Percentiles rank a stretch among this genome's conserved stretches.
These are phyloP conservation scores for Penicillium egyptiacum DNA, from an alignment of 495 filamentous ascomycete species.

Conservation along the genomic window DNA sequence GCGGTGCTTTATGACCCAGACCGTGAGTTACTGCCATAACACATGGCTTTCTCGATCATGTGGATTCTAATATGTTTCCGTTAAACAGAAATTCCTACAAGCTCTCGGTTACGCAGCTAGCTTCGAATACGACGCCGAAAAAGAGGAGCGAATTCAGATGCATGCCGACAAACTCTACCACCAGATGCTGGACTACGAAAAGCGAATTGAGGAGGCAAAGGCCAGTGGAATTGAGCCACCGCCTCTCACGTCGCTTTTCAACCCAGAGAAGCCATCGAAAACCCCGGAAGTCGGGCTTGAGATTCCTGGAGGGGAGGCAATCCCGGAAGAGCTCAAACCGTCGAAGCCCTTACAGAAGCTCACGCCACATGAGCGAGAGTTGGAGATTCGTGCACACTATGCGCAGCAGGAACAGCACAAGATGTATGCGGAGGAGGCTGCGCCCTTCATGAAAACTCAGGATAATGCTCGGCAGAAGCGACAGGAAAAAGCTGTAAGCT, in stretches of 20 bases:
- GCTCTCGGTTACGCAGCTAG: slow-evolving; percentile 83
- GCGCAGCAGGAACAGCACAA: slow-evolving; percentile 59
- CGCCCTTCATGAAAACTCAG: slow-evolving; percentile 56
- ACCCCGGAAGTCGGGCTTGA: slow-evolving; percentile 23
- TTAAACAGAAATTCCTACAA: slow-evolving; percentile 74
- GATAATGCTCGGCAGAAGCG: slow-evolving; percentile 57
- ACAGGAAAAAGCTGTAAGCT: slow-evolving; percentile 56
- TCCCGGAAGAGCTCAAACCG: slow-evolving; percentile 43
- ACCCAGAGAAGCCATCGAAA: slow-evolving; percentile 30
- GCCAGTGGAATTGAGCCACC: slow-evolving; percentile 52
- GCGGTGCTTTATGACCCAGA: slow-evolving; percentile 79
- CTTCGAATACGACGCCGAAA: slow-evolving; percentile 58
- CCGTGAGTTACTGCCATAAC: slow-evolving; percentile 48
- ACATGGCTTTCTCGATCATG: neutral
- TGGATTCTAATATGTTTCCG: slow-evolving; percentile 7
- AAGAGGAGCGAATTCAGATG: slow-evolving; percentile 92
- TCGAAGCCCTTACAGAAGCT: slow-evolving; percentile 58
- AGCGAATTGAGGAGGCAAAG: slow-evolving; percentile 63
- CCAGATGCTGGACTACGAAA: slow-evolving; percentile 76
- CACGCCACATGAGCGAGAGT: slow-evolving; percentile 58
- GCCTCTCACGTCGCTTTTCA: slow-evolving; percentile 43
- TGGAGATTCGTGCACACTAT: slow-evolving; percentile 64
- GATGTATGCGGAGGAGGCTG: slow-evolving; percentile 52
- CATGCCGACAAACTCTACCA: slow-evolving; percentile 89
- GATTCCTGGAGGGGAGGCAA: slow-evolving; percentile 37